Evolutionary conservation across 148 eudicot species (phyloP), one percentile per base, ranked within the genome.

Genomic region (Selenicereus undatus): DNA sequence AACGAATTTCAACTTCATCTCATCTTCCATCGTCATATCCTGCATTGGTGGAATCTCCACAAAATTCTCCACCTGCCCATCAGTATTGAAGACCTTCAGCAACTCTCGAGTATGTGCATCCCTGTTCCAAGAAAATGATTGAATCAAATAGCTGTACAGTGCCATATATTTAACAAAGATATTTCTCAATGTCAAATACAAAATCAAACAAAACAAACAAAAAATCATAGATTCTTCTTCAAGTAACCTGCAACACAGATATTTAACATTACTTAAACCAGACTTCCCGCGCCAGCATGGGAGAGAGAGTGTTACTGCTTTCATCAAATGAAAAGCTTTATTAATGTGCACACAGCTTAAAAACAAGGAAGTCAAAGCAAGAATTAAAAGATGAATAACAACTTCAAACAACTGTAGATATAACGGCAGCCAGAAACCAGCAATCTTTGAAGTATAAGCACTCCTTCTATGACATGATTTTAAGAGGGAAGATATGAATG

Each of bases 71-170:
- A 87, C 82, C 87, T 91, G 98, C 75, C 99, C 99, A 82, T 96
- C 98, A 56, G 89, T 81, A 78, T 90, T 92, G 83, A 93, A 92
- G 75, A 93, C 91, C 88, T 93, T 96, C 81, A 96, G 82, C 81
- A 96, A 82, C 88, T 93, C 99, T 81, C 93, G 83, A 35, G 94
- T 96, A 51, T 91, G 90, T 81, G 98, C 90, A 91, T 93, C 92
- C 99, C 99, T 96, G 92, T 79, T 77, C 3, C 11, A 73, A 76
- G 70, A 45, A 70, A 35, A 64, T 26, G 45, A 69, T 71, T 74
- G 45, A 75, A 66, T 21, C 58, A 42, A 27, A 74, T 79, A 60
- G 68, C 12, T 36, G 32, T 35, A 9, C 56, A 66, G 22, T 18
- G 52, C 60, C 39, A 79, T 17, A 78, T 11, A 26, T 45, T 22